Evolutionary conservation across 129 eudicot species (phyloP).

Genomic region (Centrapalus pauciflorus): DNA sequence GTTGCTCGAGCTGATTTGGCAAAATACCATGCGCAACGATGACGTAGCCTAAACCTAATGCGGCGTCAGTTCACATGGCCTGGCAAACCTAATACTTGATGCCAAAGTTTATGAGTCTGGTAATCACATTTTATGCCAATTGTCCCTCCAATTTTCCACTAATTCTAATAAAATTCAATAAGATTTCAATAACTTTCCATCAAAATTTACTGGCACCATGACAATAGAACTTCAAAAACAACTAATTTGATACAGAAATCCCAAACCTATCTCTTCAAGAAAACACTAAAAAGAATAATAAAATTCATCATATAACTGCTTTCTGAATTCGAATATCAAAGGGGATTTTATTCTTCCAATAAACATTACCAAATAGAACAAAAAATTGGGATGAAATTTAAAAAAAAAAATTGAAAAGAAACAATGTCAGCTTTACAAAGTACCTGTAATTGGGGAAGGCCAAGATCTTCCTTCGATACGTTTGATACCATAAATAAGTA

Average conservation of each 20-base stretch:
- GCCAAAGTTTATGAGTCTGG: background rate
- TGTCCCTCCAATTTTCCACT: background rate
- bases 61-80: background rate
- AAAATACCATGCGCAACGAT: no score
- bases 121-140: background rate
- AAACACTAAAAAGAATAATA: no score
- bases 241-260: background rate
- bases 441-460: conserved; percentile 90
- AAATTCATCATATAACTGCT: no score
- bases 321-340: background rate
- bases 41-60: no score
- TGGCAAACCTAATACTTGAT: background rate
- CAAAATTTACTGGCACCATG: no score
- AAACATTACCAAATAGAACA: background rate
- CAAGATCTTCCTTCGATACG: conserved; percentile 97
- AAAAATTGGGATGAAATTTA: background rate
- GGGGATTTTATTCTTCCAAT: background rate
- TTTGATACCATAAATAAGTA: conserved; percentile 84
- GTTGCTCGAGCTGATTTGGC: no score
- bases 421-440: background rate
- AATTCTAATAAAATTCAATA: background rate
- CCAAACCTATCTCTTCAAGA: background rate
- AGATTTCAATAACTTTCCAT: no score
- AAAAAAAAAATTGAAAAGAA: background rate
- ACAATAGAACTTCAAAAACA: background rate